phyloP scores from a whole-genome alignment of 176 grass and related monocot genomes.

The Ensete glaucum region DNA sequence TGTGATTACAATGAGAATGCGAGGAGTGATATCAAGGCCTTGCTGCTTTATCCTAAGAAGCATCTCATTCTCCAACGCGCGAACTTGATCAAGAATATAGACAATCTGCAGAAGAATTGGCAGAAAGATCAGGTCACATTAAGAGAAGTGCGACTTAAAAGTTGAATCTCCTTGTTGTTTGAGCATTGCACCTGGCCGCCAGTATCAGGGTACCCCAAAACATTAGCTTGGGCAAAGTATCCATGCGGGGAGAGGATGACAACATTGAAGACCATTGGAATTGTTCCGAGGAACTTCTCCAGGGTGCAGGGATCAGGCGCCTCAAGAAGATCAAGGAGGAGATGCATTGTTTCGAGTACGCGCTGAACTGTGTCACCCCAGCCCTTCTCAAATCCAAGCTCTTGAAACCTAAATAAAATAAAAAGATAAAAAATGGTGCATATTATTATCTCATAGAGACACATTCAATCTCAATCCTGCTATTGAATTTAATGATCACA shows the following conservation, averaged over 20 bases:
- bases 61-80: slow-evolving; percentile 94
- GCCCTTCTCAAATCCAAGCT: slow-evolving; percentile 87
- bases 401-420: slow-evolving; percentile 64
- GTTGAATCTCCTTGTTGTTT: not conserved
- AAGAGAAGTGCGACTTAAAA: not conserved
- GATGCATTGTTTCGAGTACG: slow-evolving; percentile 59
- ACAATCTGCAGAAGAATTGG: slow-evolving; percentile 47
- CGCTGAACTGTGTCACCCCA: slow-evolving; percentile 84
- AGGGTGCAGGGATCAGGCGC: slow-evolving; percentile 86
- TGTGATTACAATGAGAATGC: slow-evolving; percentile 83
- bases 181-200: slow-evolving; percentile 68
- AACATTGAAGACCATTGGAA: slow-evolving; percentile 95
- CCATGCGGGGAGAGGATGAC: slow-evolving; percentile 95
- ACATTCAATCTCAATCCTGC: not conserved
- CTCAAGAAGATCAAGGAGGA: slow-evolving; percentile 93
- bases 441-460: slow-evolving; percentile 4
- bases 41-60: slow-evolving; percentile 98
- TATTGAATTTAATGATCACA: not conserved
- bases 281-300: slow-evolving; percentile 89
- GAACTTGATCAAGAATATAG: slow-evolving; percentile 98
- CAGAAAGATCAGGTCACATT: not conserved
- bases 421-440: slow-evolving; percentile 8
- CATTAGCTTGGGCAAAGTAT: slow-evolving; percentile 96
- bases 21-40: slow-evolving; percentile 88
- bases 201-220: slow-evolving; percentile 94